These are phyloP conservation scores for Verticillium klebahnii DNA, from an alignment of 2,329 filamentous ascomycete genomes.

Conservation along the genomic window DNA sequence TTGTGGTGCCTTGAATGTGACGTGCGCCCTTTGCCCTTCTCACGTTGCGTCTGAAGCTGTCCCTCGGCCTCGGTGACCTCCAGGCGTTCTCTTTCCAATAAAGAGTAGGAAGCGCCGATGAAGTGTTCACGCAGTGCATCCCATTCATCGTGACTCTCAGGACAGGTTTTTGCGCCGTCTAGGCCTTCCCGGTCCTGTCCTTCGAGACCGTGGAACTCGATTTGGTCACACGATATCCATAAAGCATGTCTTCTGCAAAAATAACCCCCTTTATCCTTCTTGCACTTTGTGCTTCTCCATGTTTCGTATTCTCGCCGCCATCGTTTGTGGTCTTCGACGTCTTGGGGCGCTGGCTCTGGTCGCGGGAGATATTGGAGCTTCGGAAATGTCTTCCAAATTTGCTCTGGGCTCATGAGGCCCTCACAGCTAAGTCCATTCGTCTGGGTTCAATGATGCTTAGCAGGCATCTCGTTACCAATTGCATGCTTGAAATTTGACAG, in stretches of 20 bases:
- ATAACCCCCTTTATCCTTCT: neutral
- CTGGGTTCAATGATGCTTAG: neutral
- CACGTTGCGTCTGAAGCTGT: too few species aligned
- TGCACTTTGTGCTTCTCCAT: neutral
- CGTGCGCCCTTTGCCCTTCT: too few species aligned
- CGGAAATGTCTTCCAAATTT: neutral
- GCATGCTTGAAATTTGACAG: too few species aligned
- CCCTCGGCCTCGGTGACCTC: too few species aligned
- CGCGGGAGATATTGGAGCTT: neutral
- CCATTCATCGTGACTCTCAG: neutral
- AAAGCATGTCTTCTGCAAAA: neutral
- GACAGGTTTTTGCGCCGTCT: neutral
- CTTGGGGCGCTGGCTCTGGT: neutral
- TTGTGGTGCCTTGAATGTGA: too few species aligned
- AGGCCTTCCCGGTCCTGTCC: neutral
- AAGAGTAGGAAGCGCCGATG: too few species aligned
- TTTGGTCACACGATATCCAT: neutral
- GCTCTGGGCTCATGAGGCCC: neutral
- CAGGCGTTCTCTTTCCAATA: too few species aligned
- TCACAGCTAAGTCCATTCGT: neutral
- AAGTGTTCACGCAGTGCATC: neutral
- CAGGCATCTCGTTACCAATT: too few species aligned
- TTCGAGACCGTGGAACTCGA: neutral
- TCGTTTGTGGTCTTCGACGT: neutral
- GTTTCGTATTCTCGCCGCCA: neutral